Conservation (phyloP, 2,329 filamentous ascomycete species). For the Oidium heveae region DNA sequence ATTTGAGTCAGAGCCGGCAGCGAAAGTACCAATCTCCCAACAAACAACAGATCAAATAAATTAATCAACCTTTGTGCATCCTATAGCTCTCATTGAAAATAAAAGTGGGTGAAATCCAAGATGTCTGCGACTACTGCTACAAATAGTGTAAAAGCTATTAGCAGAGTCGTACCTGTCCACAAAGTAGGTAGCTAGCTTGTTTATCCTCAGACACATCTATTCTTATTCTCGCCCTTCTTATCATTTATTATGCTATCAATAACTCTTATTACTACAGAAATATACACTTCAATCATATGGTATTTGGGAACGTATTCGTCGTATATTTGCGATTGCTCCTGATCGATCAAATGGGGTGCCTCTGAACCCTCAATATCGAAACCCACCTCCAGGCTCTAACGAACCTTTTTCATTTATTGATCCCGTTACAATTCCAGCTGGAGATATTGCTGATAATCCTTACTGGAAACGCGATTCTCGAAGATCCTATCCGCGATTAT, state of each 20-base stretch:
- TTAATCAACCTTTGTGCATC: too few relatives aligned
- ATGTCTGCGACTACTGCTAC: constrained; percentile 26
- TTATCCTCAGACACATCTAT: constrained; percentile 5
- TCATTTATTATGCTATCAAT: background rate
- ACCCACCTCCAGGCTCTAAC: constrained; percentile 51
- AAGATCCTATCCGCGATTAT: constrained; percentile 56
- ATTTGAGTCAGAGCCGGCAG: too few relatives aligned
- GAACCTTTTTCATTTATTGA: constrained; percentile 54
- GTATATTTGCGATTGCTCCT: constrained; percentile 55
- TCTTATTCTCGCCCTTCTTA: constrained; percentile 4
- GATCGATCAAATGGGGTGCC: constrained; percentile 79
- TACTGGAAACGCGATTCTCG: constrained; percentile 91
- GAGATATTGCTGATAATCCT: constrained; percentile 70
- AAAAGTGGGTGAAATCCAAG: too few relatives aligned
- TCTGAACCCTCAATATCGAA: constrained; percentile 76
- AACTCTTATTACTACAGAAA: constrained; percentile 35
- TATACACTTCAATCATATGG: constrained; percentile 80
- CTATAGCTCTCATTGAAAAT: too few relatives aligned
- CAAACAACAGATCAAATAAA: too few relatives aligned
- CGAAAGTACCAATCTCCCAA: too few relatives aligned
- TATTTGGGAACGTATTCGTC: constrained; percentile 66
- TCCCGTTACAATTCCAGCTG: constrained; percentile 61
- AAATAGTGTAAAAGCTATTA: constrained; percentile 30
- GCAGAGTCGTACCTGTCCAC: constrained; percentile 27
- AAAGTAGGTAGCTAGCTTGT: constrained; percentile 22